Evolutionary conservation across 2,329 filamentous ascomycete species (phyloP).

Genomic region (Aspergillus viridinutans): DNA sequence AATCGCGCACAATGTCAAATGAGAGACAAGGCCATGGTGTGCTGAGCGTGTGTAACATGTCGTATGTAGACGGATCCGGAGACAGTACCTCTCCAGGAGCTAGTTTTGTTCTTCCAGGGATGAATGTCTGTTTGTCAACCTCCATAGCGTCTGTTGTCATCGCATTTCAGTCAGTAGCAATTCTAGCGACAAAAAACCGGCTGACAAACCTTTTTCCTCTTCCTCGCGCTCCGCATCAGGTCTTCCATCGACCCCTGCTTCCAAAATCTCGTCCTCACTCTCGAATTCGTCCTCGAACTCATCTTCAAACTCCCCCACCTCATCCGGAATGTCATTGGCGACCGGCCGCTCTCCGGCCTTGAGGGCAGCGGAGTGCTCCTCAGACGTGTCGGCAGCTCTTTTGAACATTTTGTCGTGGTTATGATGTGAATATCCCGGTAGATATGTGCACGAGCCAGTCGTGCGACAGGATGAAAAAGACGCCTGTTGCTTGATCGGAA

Average conservation of each 20-base stretch:
- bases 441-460: constrained; percentile 18
- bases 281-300: constrained; percentile 97
- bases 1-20: constrained; percentile 85
- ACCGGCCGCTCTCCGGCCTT: constrained; percentile 60
- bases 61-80: constrained; percentile 90
- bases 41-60: constrained; percentile 93
- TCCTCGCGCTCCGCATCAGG: constrained; percentile 92
- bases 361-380: constrained; percentile 49
- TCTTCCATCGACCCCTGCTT: constrained; percentile 88
- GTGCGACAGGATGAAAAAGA: constrained; percentile 14
- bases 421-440: constrained; percentile 2
- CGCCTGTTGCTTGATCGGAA: constrained; percentile 8
- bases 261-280: constrained; percentile 86
- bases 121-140: constrained; percentile 89
- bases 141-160: constrained; percentile 69
- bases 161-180: constrained; percentile 12
- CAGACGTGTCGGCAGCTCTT: constrained; percentile 52
- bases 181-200: neutral
- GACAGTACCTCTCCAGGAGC: constrained; percentile 86
- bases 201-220: constrained; percentile 62
- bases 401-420: constrained; percentile 52
- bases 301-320: constrained; percentile 61
- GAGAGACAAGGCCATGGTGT: constrained; percentile 96
- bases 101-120: constrained; percentile 88
- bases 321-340: constrained; percentile 46